Conservation (phyloP, 306 rosid genomes). For the Aeschynomene evenia region DNA sequence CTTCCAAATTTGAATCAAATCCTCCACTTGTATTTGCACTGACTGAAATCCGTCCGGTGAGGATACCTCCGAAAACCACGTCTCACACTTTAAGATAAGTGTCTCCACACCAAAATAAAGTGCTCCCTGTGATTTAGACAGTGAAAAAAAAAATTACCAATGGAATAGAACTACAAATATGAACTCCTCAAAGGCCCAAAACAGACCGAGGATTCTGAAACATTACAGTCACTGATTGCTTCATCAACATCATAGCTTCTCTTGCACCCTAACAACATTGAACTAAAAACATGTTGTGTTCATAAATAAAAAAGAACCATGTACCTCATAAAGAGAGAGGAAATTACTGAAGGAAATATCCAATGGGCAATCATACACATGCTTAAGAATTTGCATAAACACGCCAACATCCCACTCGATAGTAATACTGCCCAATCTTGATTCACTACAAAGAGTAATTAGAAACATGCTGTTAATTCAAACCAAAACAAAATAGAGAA, state of each 20-base stretch:
- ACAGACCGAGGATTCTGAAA: conserved; percentile 4
- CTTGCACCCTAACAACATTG: not conserved
- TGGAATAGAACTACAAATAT: not conserved
- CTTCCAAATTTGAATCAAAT: conserved; percentile 62
- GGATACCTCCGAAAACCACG: conserved; percentile 59
- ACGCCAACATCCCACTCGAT: conserved; percentile 52
- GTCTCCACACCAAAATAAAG: conserved; percentile 80
- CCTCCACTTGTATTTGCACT: conserved; percentile 49
- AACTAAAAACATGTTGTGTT: not conserved
- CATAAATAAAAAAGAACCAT: not conserved
- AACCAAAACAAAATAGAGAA: not conserved
- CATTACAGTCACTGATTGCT: not conserved
- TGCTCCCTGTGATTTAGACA: conserved; percentile 52
- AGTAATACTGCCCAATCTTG: conserved; percentile 44
- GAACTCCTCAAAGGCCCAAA: conserved; percentile 20
- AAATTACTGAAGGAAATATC: conserved; percentile 51
- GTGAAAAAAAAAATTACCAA: not conserved
- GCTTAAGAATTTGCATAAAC: conserved; percentile 60
- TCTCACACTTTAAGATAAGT: conserved; percentile 58
- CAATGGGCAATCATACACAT: conserved; percentile 45
- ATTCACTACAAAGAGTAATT: conserved; percentile 51
- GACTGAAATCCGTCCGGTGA: conserved; percentile 35
- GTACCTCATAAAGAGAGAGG: conserved; percentile 70
- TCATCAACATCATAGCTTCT: conserved; percentile 10
- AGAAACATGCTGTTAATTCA: not conserved